Evolutionary conservation across 495 filamentous ascomycete genomes (phyloP).

Genomic region (Tuber indicum): DNA sequence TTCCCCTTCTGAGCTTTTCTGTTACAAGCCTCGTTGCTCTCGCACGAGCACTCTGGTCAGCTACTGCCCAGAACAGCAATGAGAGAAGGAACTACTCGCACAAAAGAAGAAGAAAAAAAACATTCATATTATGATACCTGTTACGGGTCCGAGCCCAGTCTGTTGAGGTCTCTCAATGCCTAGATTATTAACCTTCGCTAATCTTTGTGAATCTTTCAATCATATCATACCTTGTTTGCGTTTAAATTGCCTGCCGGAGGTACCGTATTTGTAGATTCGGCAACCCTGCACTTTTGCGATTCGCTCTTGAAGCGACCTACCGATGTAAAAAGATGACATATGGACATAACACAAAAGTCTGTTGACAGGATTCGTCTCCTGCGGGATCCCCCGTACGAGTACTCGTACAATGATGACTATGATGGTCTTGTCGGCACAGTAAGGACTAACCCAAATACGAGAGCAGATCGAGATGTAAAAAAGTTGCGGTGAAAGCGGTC

Average conservation of each 20-base stretch:
- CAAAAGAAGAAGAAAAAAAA: neutral
- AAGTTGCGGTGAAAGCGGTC: neutral
- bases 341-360: neutral
- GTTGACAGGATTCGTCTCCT: neutral
- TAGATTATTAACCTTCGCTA: neutral
- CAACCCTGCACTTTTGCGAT: neutral
- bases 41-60: neutral
- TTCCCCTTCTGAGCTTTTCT: neutral
- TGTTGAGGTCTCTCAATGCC: neutral
- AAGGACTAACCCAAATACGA: neutral
- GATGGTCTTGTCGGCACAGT: neutral
- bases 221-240: neutral
- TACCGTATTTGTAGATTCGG: neutral
- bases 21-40: neutral
- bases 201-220: neutral
- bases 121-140: neutral
- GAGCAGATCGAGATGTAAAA: neutral
- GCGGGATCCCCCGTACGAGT: neutral
- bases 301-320: neutral
- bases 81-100: neutral
- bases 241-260: neutral
- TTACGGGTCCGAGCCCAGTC: neutral
- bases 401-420: neutral
- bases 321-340: neutral
- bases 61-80: neutral